Percentiles rank a stretch among this genome's conserved stretches.
These are phyloP conservation scores for Orbilia quercus DNA, from an alignment of 2,329 filamentous ascomycete genomes.

Conservation along the genomic window DNA sequence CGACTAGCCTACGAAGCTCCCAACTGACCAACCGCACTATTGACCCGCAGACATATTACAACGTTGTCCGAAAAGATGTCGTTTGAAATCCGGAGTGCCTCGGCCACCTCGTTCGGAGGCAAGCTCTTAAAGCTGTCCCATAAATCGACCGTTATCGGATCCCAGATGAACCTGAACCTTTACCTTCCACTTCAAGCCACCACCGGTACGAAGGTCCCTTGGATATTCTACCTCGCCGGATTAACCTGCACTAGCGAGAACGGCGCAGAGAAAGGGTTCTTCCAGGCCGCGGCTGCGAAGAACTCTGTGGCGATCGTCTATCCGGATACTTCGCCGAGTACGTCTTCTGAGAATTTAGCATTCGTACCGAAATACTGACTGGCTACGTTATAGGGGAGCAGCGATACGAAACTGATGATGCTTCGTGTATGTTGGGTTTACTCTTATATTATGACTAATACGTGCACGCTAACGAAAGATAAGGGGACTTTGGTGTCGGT, in stretches of 20 bases:
- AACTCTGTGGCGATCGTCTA: slow-evolving; percentile 92
- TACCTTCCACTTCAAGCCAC: slow-evolving; percentile 74
- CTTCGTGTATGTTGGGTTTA: slow-evolving; percentile 70
- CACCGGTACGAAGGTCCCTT: slow-evolving; percentile 74
- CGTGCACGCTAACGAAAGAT: not conserved
- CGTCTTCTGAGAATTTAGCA: slow-evolving; percentile 59
- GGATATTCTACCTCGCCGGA: slow-evolving; percentile 92
- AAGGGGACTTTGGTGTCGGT: slow-evolving; percentile 82
- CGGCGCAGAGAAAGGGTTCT: slow-evolving; percentile 84
- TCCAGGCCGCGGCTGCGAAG: slow-evolving; percentile 82
- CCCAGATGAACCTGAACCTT: slow-evolving; percentile 91
- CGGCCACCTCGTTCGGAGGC: slow-evolving; percentile 91
- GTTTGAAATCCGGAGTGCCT: slow-evolving; percentile 88
- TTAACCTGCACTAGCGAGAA: slow-evolving; percentile 95
- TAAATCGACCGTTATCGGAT: slow-evolving; percentile 79
- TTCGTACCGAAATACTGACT: not conserved
- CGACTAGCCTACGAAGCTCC: not conserved
- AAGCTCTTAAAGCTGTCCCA: slow-evolving; percentile 95
- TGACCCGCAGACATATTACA: not conserved
- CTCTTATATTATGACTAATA: no score
- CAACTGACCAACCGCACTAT: not conserved
- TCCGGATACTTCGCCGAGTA: slow-evolving; percentile 92
- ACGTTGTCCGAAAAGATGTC: no score
- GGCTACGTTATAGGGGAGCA: slow-evolving; percentile 75
- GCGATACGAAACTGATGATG: slow-evolving; percentile 83